phyloP scores from a whole-genome alignment of 2,329 filamentous ascomycete species.

The Cryphonectria nitschkei region DNA sequence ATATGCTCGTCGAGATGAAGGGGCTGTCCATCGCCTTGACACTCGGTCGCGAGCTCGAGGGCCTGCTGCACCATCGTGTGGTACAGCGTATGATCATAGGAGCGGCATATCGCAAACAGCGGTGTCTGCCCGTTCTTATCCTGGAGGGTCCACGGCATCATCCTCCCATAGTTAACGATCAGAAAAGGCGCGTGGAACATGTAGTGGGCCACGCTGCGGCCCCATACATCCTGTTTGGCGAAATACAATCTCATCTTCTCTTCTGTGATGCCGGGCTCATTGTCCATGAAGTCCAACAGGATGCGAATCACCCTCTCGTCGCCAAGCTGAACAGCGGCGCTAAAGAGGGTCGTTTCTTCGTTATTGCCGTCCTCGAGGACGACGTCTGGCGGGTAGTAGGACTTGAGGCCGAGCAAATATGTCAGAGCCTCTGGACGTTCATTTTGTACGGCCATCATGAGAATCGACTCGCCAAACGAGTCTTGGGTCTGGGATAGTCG shows the following conservation, averaged over 20 bases:
- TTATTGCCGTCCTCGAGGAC: slow-evolving; percentile 86
- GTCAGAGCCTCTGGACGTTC: slow-evolving; percentile 71
- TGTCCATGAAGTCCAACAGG: slow-evolving; percentile 72
- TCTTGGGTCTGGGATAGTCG: slow-evolving; percentile 73
- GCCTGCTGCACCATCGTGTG: slow-evolving; percentile 84
- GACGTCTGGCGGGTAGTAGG: slow-evolving; percentile 72
- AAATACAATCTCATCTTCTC: slow-evolving; percentile 69
- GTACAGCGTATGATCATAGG: slow-evolving; percentile 91
- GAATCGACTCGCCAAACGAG: slow-evolving; percentile 77
- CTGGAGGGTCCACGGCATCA: slow-evolving; percentile 85
- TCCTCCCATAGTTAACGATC: slow-evolving; percentile 73
- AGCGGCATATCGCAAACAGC: slow-evolving; percentile 90
- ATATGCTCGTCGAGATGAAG: slow-evolving; percentile 92
- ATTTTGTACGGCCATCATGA: slow-evolving; percentile 83
- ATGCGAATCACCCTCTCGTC: slow-evolving; percentile 75
- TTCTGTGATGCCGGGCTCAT: slow-evolving; percentile 49
- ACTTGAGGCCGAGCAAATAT: slow-evolving; percentile 77
- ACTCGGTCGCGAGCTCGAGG: slow-evolving; percentile 70
- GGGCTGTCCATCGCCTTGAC: slow-evolving; percentile 77
- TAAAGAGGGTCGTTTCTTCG: slow-evolving; percentile 86
- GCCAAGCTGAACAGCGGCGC: slow-evolving; percentile 85
- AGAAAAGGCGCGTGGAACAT: slow-evolving; percentile 87
- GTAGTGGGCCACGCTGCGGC: slow-evolving; percentile 92
- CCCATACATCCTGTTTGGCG: slow-evolving; percentile 76
- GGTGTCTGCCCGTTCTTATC: slow-evolving; percentile 99